Percentiles rank a stretch among this genome's conserved stretches.
phyloP scores from a whole-genome alignment of 306 rosid species.

The Cyamopsis tetragonoloba region DNA sequence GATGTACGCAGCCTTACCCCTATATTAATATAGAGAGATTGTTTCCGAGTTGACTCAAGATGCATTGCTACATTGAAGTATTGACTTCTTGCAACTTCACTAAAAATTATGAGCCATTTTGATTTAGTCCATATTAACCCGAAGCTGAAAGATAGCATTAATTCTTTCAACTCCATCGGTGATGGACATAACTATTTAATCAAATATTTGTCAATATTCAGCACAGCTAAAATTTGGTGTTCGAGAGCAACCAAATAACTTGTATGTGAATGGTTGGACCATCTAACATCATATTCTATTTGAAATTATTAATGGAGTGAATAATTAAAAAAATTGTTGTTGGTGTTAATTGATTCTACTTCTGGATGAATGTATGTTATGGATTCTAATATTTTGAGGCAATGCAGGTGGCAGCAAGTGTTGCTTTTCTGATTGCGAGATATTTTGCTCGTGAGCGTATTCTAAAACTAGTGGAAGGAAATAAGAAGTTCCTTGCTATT shows the following conservation, averaged over 20 bases:
- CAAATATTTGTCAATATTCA: not conserved
- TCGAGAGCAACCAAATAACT: not conserved
- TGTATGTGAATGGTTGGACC: not conserved
- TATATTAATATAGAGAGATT: too few relatives aligned
- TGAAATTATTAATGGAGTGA: not conserved
- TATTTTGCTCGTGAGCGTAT: slow-evolving; percentile 97
- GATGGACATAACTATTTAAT: too few relatives aligned
- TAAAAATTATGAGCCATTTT: too few relatives aligned
- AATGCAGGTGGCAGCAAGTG: slow-evolving; percentile 89
- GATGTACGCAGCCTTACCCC: too few relatives aligned
- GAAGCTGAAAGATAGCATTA: too few relatives aligned
- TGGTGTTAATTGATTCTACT: not conserved
- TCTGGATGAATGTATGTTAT: not conserved
- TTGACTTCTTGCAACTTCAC: too few relatives aligned
- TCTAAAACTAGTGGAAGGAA: slow-evolving; percentile 90
- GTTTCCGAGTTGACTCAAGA: too few relatives aligned
- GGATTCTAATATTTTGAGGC: slow-evolving; percentile 22
- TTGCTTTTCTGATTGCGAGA: slow-evolving; percentile 92
- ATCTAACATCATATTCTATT: not conserved
- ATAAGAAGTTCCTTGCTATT: slow-evolving; percentile 89
- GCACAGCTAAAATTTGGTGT: not conserved
- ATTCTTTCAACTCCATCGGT: too few relatives aligned
- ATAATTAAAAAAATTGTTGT: not conserved
- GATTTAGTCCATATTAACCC: too few relatives aligned
- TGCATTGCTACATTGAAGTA: too few relatives aligned